Evolutionary conservation across 208 protist species (phyloP).

Genomic region (Leishmania lainsoni): DNA sequence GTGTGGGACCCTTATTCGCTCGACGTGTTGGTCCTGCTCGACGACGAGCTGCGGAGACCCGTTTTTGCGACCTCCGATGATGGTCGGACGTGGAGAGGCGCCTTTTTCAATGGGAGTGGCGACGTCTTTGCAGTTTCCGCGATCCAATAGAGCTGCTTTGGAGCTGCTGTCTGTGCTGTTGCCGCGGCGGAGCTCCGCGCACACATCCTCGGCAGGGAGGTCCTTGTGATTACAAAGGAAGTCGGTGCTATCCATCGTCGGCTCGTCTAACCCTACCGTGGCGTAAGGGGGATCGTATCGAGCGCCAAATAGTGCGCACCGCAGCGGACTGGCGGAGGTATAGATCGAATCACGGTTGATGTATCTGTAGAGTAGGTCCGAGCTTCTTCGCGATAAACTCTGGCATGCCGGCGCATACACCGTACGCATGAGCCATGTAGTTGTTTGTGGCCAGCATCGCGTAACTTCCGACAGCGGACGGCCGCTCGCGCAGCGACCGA

Average conservation of each 20-base stretch:
- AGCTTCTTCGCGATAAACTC: constrained; percentile 91
- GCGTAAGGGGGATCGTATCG: constrained; percentile 76
- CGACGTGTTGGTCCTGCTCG: not conserved
- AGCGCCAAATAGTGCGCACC: constrained; percentile 68
- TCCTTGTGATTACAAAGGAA: constrained; percentile 28
- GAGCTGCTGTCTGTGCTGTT: constrained; percentile 17
- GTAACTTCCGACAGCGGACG: constrained; percentile 92
- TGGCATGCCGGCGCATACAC: constrained; percentile 94
- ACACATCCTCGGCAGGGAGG: constrained; percentile 43
- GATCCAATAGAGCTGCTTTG: not conserved
- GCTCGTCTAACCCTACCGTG: constrained; percentile 65
- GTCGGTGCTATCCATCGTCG: constrained; percentile 73
- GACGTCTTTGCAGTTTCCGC: not conserved
- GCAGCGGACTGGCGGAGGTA: constrained; percentile 53
- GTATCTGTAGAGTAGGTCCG: constrained; percentile 76
- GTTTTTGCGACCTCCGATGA: not conserved
- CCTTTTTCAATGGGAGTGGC: not conserved
- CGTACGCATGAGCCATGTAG: constrained; percentile 93
- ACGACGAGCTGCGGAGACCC: not conserved
- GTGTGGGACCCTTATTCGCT: not conserved
- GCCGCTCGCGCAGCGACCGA: constrained; percentile 65
- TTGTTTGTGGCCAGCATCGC: constrained; percentile 93
- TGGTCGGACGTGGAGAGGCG: not conserved
- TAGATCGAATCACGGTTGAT: constrained; percentile 58
- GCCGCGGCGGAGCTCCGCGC: constrained; percentile 46